These are phyloP conservation scores for Pugionium cornutum DNA, from an alignment of 345 rosid species.

Conservation along the genomic window DNA sequence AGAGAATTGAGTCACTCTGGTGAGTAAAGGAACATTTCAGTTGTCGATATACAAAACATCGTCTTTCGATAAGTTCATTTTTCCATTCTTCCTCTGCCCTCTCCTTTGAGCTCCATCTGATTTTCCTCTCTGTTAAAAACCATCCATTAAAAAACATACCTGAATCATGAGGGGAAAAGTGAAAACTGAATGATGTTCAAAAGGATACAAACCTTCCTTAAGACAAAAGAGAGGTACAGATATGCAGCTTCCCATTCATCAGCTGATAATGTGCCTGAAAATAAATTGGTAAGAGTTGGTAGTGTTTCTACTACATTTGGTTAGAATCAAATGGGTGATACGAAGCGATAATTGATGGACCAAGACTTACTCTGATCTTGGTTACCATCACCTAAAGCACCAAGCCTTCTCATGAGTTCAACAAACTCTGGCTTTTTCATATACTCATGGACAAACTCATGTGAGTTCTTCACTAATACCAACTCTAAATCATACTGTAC, in stretches of 20 bases:
- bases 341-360: neutral
- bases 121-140: slow-evolving; percentile 67
- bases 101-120: slow-evolving; percentile 54
- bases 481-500: slow-evolving; percentile 85
- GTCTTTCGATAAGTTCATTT: slow-evolving; percentile 72
- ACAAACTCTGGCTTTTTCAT: slow-evolving; percentile 70
- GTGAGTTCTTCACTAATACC: slow-evolving; percentile 87
- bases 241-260: slow-evolving; percentile 99
- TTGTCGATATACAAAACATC: slow-evolving; percentile 52
- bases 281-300: neutral
- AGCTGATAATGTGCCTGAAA: slow-evolving; percentile 73
- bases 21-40: slow-evolving; percentile 22
- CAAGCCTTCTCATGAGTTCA: slow-evolving; percentile 88
- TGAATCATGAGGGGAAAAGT: neutral
- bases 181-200: neutral
- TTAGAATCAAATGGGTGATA: neutral
- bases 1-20: slow-evolving; percentile 13
- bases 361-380: slow-evolving; percentile 77
- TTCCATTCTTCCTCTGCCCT: slow-evolving; percentile 63
- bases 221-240: slow-evolving; percentile 75
- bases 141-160: neutral
- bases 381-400: slow-evolving; percentile 95
- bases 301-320: neutral
- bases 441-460: slow-evolving; percentile 85
- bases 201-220: slow-evolving; percentile 66